Evolutionary conservation across 495 filamentous ascomycete species (phyloP).

Genomic region (Parachaetomium inaequale): DNA sequence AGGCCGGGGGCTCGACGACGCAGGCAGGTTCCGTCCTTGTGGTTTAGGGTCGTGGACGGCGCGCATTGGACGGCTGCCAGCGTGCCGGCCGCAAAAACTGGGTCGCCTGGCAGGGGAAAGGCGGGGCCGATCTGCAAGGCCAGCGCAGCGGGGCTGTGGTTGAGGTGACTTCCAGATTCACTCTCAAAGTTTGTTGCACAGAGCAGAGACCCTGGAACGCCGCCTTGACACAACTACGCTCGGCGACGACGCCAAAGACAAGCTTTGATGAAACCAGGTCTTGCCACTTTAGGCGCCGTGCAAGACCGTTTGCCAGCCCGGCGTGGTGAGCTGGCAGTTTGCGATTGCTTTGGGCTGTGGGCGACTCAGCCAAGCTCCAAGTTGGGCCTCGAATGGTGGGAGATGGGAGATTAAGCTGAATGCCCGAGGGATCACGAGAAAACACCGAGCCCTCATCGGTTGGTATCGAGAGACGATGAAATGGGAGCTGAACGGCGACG

Average conservation of each 20-base stretch:
- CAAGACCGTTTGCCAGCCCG: constrained; percentile 6
- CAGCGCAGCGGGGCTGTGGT: constrained; percentile 31
- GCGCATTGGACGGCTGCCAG: constrained; percentile 27
- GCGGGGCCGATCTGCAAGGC: constrained; percentile 36
- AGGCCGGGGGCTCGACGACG: constrained; percentile 25
- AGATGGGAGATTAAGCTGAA: neutral
- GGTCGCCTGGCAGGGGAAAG: constrained; percentile 18
- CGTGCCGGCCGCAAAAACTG: constrained; percentile 25
- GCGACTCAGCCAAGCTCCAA: neutral
- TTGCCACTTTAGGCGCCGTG: constrained; percentile 11
- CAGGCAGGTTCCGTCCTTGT: constrained; percentile 25
- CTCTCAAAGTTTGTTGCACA: neutral
- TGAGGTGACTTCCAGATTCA: neutral
- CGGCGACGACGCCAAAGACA: neutral
- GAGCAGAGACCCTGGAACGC: constrained; percentile 1
- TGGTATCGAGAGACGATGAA: neutral
- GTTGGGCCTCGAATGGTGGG: neutral
- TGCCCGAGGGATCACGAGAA: neutral
- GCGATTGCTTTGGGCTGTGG: neutral
- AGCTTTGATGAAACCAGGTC: constrained; percentile 1
- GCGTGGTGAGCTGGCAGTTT: constrained; percentile 16
- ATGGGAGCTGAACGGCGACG: neutral
- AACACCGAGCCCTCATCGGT: neutral
- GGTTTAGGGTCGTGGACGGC: constrained; percentile 33
- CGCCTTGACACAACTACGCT: constrained; percentile 2